Evolutionary conservation across 345 rosid genomes (phyloP).

Genomic region (Trapa bicornis): DNA sequence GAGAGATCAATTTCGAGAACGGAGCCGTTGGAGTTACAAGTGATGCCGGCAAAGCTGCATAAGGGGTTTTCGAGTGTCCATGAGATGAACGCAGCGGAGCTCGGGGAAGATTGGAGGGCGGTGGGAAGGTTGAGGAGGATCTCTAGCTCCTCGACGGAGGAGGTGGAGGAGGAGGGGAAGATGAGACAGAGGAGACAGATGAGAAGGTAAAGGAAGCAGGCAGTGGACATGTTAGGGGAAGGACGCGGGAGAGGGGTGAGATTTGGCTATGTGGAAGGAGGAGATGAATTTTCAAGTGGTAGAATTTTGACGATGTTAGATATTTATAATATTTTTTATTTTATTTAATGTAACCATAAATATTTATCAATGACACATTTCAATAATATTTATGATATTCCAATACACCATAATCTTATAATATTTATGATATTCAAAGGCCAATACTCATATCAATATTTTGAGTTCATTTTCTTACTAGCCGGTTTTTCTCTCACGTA

Average conservation of each 20-base stretch:
- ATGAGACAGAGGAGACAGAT: background rate
- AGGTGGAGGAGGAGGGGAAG: conserved; percentile 6
- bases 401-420: no score
- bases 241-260: background rate
- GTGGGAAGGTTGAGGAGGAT: conserved; percentile 20
- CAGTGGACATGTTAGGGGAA: conserved; percentile 18
- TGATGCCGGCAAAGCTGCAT: conserved; percentile 25
- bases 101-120: conserved; percentile 11
- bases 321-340: no score
- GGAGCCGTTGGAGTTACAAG: conserved; percentile 15
- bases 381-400: no score
- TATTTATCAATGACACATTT: no score
- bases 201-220: background rate
- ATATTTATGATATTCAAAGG: no score
- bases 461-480: no score
- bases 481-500: no score
- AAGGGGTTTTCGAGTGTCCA: conserved; percentile 12
- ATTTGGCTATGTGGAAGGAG: no score
- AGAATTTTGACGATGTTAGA: no score
- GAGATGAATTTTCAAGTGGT: background rate
- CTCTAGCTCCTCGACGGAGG: conserved; percentile 17
- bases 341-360: no score
- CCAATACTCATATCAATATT: no score
- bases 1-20: conserved; percentile 29
- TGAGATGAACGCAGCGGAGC: conserved; percentile 16